A percentile compares a stretch with the other conserved stretches of the same genome.
phyloP scores from a whole-genome alignment of 495 filamentous ascomycete genomes.

The Tuber brumale region DNA sequence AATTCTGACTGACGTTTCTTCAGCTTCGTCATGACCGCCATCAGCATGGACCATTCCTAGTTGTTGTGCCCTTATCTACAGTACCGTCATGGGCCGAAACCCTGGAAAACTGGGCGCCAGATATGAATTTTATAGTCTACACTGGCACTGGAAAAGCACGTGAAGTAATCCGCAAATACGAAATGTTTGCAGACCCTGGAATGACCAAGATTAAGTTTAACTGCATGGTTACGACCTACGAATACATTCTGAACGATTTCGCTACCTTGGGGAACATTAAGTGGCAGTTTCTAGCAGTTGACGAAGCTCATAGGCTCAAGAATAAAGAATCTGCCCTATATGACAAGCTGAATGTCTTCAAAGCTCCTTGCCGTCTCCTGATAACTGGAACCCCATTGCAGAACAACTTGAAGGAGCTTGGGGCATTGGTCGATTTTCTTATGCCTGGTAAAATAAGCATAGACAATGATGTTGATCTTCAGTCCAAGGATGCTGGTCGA shows the following conservation, averaged over 20 bases:
- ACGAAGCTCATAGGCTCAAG: conserved; percentile 95
- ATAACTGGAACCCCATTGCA: conserved; percentile 98
- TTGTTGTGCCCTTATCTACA: conserved; percentile 89
- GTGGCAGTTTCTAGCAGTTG: conserved; percentile 94
- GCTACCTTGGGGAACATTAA: conserved; percentile 76
- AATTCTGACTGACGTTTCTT: conserved; percentile 15
- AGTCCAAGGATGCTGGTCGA: conserved; percentile 58
- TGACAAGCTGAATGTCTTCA: conserved; percentile 72
- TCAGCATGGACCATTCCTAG: conserved; percentile 91
- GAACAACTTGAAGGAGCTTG: conserved; percentile 87
- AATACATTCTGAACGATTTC: conserved; percentile 78
- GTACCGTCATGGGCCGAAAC: conserved; percentile 98
- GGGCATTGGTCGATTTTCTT: conserved; percentile 87
- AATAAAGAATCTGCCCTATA: conserved; percentile 93
- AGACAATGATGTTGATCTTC: conserved; percentile 80
- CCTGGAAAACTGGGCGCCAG: conserved; percentile 92
- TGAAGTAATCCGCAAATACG: conserved; percentile 74
- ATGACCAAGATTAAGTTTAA: conserved; percentile 84
- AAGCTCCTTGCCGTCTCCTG: conserved; percentile 73
- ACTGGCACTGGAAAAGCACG: conserved; percentile 78
- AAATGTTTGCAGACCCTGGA: conserved; percentile 78
- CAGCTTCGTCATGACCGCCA: conserved; percentile 77
- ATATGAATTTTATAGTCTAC: conserved; percentile 95
- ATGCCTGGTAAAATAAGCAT: conserved; percentile 82
- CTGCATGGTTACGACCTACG: conserved; percentile 89